Evolutionary conservation across 495 filamentous ascomycete species (phyloP), one percentile per base, ranked within the genome.

Genomic region (Hypoxylon lienhwacheense): DNA sequence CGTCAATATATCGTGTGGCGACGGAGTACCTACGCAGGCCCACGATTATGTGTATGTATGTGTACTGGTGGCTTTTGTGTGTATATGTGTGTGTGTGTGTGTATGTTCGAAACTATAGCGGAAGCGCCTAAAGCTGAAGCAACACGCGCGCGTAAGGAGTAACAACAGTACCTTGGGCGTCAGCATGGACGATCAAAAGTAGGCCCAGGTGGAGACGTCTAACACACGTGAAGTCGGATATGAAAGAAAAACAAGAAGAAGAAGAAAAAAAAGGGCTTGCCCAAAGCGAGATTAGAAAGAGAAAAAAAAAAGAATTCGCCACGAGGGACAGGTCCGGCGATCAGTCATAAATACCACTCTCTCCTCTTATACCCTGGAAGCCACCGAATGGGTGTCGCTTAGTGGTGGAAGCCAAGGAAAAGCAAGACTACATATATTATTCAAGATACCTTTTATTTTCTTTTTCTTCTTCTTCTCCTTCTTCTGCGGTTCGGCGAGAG

Each of bases 281-380:
- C n/a, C 39, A 24, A 32, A 22, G 31, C 45, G 36, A 11, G 42
- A 29, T 15, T 22, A 32, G 17, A 37, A 17, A 15, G 29, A 14
- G 29, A 53, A 21, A 47, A 35, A 37, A 42, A 42, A 52, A 47
- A 35, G 35, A 36, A 41, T 24, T 41, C 26, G 42, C 41, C 36
- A 51, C 46, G 42, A 31, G 33, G n/a, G 37, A 37, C 29, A 31
- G 16, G 29, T 35, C 32, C 33, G 20, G 16, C 46, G 47, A 51
- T 47, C 21, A 10, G 41, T 61, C 51, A 61, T 47, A 55, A 60
- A 55, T 55, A 12, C 45, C 34, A 52, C 35, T 43, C 11, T 47
- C 21, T 31, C 37, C 11, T 47, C 21, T 8, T 47, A 10, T 39
- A 56, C 29, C 52, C 56, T 56, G 53, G 42, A 44, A 15, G 26